Conservation (phyloP, 176 grass and related monocot species). For the Triticum turgidum region DNA sequence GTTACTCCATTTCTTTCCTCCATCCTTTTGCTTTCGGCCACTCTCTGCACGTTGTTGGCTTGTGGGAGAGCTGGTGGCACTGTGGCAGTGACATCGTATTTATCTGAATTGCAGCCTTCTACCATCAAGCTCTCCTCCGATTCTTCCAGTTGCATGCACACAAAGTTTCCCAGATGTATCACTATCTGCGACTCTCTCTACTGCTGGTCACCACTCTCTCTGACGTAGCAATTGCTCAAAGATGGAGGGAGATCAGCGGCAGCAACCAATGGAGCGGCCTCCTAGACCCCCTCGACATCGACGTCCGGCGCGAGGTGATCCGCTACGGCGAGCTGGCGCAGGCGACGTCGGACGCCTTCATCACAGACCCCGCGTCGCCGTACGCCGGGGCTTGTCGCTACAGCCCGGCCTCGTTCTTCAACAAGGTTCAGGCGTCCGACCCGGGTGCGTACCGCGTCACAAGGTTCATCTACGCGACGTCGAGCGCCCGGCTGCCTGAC, state of each 20-base stretch:
- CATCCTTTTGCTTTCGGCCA: slow-evolving; percentile 8
- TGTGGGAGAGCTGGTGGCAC: not conserved
- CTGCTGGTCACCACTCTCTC: slow-evolving; percentile 7
- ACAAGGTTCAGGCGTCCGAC: slow-evolving; percentile 28
- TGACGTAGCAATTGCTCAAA: slow-evolving; percentile 26
- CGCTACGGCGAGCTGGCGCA: slow-evolving; percentile 72
- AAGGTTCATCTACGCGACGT: slow-evolving; percentile 79
- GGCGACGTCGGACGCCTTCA: slow-evolving; percentile 69
- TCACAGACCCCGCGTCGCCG: slow-evolving; percentile 50
- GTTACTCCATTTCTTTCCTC: slow-evolving; percentile 2
- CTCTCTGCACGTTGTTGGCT: not conserved
- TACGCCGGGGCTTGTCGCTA: slow-evolving; percentile 58
- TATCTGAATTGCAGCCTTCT: not conserved
- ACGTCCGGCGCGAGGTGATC: slow-evolving; percentile 60
- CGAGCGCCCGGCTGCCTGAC: slow-evolving; percentile 33
- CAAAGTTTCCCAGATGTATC: slow-evolving; percentile 31
- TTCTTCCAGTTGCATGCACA: slow-evolving; percentile 22
- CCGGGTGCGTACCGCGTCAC: slow-evolving; percentile 52
- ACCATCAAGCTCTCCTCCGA: not conserved
- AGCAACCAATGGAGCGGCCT: slow-evolving; percentile 48
- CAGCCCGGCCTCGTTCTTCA: slow-evolving; percentile 38
- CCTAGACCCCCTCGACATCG: slow-evolving; percentile 53
- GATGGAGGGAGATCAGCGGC: slow-evolving; percentile 59
- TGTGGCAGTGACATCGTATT: not conserved
- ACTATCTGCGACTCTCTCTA: not conserved